Percentiles rank a stretch among this genome's conserved stretches.
phyloP scores from a whole-genome alignment of 2,329 filamentous ascomycete genomes.

The Aspergillus flavus region DNA sequence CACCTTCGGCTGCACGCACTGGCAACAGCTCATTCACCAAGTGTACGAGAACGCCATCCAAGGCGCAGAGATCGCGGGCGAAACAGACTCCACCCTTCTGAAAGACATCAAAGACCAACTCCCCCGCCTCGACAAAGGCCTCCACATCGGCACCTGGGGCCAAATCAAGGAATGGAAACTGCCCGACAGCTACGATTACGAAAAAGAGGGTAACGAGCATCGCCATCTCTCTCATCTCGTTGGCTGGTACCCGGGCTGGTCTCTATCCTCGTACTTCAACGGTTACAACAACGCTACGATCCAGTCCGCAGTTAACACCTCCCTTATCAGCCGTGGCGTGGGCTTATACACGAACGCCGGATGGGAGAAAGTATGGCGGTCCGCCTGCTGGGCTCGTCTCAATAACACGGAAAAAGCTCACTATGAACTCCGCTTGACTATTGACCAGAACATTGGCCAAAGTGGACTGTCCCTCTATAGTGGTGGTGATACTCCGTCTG shows the following conservation, averaged over 20 bases:
- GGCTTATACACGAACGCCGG: constrained; percentile 56
- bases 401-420: constrained; percentile 53
- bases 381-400: constrained; percentile 59
- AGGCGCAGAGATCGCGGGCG: constrained; percentile 35
- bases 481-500: constrained; percentile 27
- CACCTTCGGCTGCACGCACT: constrained; percentile 30
- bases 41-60: constrained; percentile 44
- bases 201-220: constrained; percentile 47
- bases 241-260: constrained; percentile 60
- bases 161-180: constrained; percentile 57
- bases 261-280: constrained; percentile 44
- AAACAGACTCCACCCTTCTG: constrained; percentile 24
- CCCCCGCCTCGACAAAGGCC: constrained; percentile 20
- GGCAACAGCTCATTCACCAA: constrained; percentile 37
- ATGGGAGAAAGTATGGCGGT: constrained; percentile 62
- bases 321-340: constrained; percentile 50
- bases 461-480: constrained; percentile 58
- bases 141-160: constrained; percentile 47
- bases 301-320: constrained; percentile 46
- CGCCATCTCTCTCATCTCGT: constrained; percentile 59
- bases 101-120: constrained; percentile 11
- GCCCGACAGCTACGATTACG: constrained; percentile 33
- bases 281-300: constrained; percentile 49
- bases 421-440: constrained; percentile 41
- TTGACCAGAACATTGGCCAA: constrained; percentile 50